phyloP scores from a whole-genome alignment of 257 asterid species.

The Ligustrum vulgare region DNA sequence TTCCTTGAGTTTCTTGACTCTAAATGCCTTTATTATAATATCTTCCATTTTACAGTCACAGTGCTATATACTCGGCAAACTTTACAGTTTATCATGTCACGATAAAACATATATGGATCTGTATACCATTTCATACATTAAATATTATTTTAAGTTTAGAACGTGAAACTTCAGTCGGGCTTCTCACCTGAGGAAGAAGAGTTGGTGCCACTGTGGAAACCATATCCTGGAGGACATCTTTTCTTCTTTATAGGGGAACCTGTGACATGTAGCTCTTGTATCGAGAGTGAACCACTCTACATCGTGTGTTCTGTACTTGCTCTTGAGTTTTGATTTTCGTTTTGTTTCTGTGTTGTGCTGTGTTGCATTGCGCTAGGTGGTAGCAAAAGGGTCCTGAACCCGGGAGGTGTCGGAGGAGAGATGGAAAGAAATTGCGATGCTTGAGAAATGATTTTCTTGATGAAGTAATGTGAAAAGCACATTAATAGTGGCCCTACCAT shows the following conservation, averaged over 20 bases:
- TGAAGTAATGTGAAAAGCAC: constrained; percentile 97
- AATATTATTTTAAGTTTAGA: background rate
- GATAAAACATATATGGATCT: background rate
- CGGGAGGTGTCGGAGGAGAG: constrained; percentile 91
- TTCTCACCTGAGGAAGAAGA: background rate
- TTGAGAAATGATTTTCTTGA: constrained; percentile 91
- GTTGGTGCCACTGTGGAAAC: background rate
- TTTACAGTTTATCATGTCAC: background rate
- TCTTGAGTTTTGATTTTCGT: background rate
- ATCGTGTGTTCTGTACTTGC: background rate
- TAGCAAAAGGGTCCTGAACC: constrained; percentile 99
- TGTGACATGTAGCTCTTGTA: background rate
- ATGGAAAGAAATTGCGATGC: constrained; percentile 99
- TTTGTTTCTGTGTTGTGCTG: background rate
- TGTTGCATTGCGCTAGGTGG: background rate
- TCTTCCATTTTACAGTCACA: background rate
- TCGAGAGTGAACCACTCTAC: background rate
- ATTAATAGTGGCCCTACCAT: constrained; percentile 95
- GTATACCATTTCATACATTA: background rate
- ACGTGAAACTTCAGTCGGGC: background rate
- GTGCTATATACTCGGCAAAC: background rate
- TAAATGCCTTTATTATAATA: background rate
- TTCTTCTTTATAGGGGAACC: background rate
- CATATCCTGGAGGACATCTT: background rate
- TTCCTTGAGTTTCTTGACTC: background rate